These are phyloP conservation scores for Ustilago shanxiensis DNA, from an alignment of 1,284 basidiomycete species.

Conservation along the genomic window DNA sequence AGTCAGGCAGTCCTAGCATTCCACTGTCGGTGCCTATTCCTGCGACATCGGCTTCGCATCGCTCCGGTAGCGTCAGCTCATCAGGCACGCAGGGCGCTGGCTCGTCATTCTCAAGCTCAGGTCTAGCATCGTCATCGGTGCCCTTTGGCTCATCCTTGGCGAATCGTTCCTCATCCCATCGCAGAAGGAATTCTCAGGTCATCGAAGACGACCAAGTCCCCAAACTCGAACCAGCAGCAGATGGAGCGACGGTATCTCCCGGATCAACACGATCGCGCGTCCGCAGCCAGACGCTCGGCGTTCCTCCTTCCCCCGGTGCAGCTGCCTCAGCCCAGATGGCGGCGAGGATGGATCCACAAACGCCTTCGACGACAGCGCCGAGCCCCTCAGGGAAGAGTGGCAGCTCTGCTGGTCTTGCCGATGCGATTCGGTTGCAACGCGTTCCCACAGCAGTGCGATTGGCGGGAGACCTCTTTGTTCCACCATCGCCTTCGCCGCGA, in stretches of 20 bases:
- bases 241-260: slow-evolving; percentile 7
- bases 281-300: slow-evolving; percentile 58
- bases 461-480: slow-evolving; percentile 71
- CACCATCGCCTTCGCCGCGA: slow-evolving; percentile 45
- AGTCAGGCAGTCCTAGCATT: slow-evolving; percentile 50
- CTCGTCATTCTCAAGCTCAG: slow-evolving; percentile 37
- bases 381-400: slow-evolving; percentile 25
- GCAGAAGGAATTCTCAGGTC: slow-evolving; percentile 35
- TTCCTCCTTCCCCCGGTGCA: slow-evolving; percentile 21
- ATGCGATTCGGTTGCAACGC: slow-evolving; percentile 73
- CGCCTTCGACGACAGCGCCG: slow-evolving; percentile 24
- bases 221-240: slow-evolving; percentile 8
- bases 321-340: slow-evolving; percentile 13
- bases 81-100: slow-evolving; percentile 43
- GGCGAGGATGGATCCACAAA: slow-evolving; percentile 7
- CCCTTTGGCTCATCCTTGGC: slow-evolving; percentile 30
- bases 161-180: slow-evolving; percentile 16
- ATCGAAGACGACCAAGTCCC: slow-evolving; percentile 33
- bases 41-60: slow-evolving; percentile 30
- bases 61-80: slow-evolving; percentile 47
- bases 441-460: slow-evolving; percentile 74
- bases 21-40: slow-evolving; percentile 48
- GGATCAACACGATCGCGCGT: slow-evolving; percentile 48
- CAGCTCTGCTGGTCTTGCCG: slow-evolving; percentile 50
- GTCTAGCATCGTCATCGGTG: slow-evolving; percentile 34